Percentiles rank a stretch among this genome's conserved stretches.
Conservation (phyloP, 345 rosid species). For the Aquilaria malaccensis region DNA sequence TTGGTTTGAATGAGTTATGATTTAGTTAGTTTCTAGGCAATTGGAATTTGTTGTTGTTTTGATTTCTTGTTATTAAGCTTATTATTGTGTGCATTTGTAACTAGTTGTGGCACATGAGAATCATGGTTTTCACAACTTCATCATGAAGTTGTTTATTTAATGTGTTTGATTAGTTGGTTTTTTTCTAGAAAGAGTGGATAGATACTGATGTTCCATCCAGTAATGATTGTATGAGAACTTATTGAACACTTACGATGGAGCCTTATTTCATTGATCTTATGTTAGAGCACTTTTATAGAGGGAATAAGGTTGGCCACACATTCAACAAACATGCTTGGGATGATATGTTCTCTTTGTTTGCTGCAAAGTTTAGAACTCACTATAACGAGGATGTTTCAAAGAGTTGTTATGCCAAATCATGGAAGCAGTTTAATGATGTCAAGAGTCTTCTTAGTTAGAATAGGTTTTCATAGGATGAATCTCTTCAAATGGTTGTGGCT, state of each 20-base stretch:
- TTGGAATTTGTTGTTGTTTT: too few relatives aligned
- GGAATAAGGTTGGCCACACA: conserved; percentile 71
- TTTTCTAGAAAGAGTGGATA: conserved; percentile 21
- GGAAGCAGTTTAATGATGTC: conserved; percentile 79
- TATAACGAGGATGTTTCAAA: conserved; percentile 80
- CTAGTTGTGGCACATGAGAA: too few relatives aligned
- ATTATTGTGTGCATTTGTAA: too few relatives aligned
- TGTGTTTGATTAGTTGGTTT: too few relatives aligned
- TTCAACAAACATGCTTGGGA: conserved; percentile 84
- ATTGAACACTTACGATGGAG: conserved; percentile 85
- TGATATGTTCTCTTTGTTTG: conserved; percentile 62
- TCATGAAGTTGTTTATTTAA: too few relatives aligned
- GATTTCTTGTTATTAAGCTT: too few relatives aligned
- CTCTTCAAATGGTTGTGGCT: conserved; percentile 61
- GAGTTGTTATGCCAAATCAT: conserved; percentile 58
- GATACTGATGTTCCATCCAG: conserved; percentile 26
- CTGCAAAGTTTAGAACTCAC: conserved; percentile 61
- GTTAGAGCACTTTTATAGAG: conserved; percentile 76
- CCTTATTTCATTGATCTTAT: conserved; percentile 83
- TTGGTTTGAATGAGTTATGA: too few relatives aligned
- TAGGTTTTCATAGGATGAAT: conserved; percentile 83
- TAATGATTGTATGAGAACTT: conserved; percentile 69
- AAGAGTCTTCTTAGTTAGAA: conserved; percentile 54
- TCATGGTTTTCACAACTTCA: too few relatives aligned
- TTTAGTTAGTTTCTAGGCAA: too few relatives aligned